Evolutionary conservation across 2,329 filamentous ascomycete species (phyloP), one percentile per base, ranked within the genome.

Genomic region (Diplodia intermedia): DNA sequence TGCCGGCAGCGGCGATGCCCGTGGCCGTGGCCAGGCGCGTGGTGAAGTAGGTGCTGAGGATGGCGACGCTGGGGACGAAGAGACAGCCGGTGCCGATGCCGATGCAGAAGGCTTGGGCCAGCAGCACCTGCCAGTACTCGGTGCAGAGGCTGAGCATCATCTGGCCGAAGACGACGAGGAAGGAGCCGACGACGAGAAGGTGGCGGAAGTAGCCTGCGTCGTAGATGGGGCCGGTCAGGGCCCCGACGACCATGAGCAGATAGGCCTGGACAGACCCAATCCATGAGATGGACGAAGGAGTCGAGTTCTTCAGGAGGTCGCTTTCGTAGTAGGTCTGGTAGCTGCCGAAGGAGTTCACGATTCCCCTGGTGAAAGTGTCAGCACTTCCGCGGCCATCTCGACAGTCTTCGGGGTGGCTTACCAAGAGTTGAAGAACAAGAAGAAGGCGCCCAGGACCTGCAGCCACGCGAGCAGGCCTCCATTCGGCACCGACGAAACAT

Each of bases 61-160:
- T 83, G 4, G 82, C 82, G 1, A 85, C 78, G 18, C 75, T 78
- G 1, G 82, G 81, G 1, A 84, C 76, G 60, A 82, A 84, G 2
- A 83, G 72, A 50, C 72, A 75, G 2, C 82, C 83, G 0, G 78
- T 76, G 26, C 83, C 83, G 14, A 83, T 75, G 29, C 83, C 82
- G 56, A 83, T 79, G 71, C 81, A 82, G 61, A 85, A 77, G 0
- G 79, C 83, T 70, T 86, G 83, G 1, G 82, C 79, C 18, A 86
- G 80, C 8, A 86, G 75, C 11, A 84, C 79, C 69, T 85, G 82
- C 77, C 80, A 85, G 78, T 83, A 85, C 55, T 76, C 70, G 2
- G 73, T 77, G 68, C 82, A 83, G 7, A 85, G 75, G 50, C 79
- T 82, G 1, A 85, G 74, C 82, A 85, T 85, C 82, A 85, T 85